A percentile compares a stretch with the other conserved stretches of the same genome.
Conservation (phyloP, 768 basidiomycete species). For the Boletus rex-veris region DNA sequence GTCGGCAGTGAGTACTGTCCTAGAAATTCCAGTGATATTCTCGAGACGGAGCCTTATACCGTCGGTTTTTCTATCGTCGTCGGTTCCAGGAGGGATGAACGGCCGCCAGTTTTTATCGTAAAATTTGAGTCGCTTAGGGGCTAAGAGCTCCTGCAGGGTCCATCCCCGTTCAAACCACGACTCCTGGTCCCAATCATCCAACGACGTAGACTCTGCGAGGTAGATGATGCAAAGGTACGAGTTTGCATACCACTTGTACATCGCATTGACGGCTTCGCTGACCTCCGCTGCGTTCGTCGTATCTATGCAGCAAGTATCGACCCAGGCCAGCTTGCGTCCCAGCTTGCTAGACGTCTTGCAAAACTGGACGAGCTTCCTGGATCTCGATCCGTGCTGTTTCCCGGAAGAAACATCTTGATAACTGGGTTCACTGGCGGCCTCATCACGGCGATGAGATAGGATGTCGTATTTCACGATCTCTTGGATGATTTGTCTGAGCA, state of each 20-base stretch:
- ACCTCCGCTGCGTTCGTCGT: slow-evolving; percentile 13
- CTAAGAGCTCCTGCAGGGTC: slow-evolving; percentile 2
- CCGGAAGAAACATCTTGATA: slow-evolving; percentile 1
- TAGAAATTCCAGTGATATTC: too few species aligned
- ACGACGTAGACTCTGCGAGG: slow-evolving; percentile 2
- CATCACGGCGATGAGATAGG: slow-evolving; percentile 14
- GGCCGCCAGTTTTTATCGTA: too few species aligned
- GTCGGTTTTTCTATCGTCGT: too few species aligned
- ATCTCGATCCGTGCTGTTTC: background rate
- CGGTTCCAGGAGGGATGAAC: too few species aligned
- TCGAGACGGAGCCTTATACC: too few species aligned
- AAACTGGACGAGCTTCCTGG: slow-evolving; percentile 2
- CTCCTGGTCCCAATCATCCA: background rate
- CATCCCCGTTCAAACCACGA: slow-evolving; percentile 16
- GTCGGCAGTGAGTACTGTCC: too few species aligned
- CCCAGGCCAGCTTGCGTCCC: slow-evolving; percentile 7
- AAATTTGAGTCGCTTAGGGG: too few species aligned
- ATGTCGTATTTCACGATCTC: slow-evolving; percentile 10
- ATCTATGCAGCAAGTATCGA: slow-evolving; percentile 25
- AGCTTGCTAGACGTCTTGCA: slow-evolving; percentile 1
- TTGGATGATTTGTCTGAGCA: slow-evolving; percentile 11
- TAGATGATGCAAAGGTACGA: slow-evolving; percentile 19
- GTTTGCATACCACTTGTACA: slow-evolving; percentile 26
- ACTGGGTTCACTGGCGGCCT: slow-evolving; percentile 5
- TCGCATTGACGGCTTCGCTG: slow-evolving; percentile 17